Percentiles rank a stretch among this genome's conserved stretches.
Conservation (phyloP, 1,284 basidiomycete genomes). For the Clitocybe nebularis region DNA sequence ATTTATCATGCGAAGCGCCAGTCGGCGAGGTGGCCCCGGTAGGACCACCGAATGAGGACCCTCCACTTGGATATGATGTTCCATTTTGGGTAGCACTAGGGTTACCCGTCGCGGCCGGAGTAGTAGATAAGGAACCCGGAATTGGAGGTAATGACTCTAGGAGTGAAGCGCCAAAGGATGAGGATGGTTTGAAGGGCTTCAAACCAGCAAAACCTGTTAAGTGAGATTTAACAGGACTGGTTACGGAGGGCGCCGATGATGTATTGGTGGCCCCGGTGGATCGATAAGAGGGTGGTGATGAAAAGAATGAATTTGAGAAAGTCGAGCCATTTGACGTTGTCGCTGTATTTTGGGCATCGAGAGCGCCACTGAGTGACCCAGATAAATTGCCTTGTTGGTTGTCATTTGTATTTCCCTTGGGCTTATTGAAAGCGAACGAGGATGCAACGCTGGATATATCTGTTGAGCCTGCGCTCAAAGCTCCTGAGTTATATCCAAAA, state of each 20-base stretch:
- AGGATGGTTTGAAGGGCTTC: constrained; percentile 90
- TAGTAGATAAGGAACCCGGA: constrained; percentile 51
- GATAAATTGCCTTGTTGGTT: constrained; percentile 15
- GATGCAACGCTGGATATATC: constrained; percentile 68
- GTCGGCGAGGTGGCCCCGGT: constrained; percentile 1
- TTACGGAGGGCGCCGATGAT: constrained; percentile 25
- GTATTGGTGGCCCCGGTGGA: constrained; percentile 42
- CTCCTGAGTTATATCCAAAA: constrained; percentile 35
- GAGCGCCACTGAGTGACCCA: constrained; percentile 5
- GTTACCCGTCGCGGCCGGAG: constrained; percentile 37
- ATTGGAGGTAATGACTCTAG: constrained; percentile 76
- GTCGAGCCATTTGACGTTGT: constrained; percentile 37
- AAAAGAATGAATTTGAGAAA: constrained; percentile 48
- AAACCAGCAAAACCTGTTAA: constrained; percentile 79
- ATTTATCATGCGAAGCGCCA: neutral
- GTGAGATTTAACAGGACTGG: constrained; percentile 62
- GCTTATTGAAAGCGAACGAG: constrained; percentile 51
- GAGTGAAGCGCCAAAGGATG: constrained; percentile 81
- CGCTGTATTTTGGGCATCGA: constrained; percentile 35
- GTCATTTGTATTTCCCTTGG: constrained; percentile 23
- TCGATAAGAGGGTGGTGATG: constrained; percentile 46
- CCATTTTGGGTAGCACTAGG: constrained; percentile 3
- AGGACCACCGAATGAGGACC: neutral
- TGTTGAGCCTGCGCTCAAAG: constrained; percentile 40
- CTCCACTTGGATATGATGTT: constrained; percentile 3